These are phyloP conservation scores for Diaporthe vexans DNA, from an alignment of 2,329 filamentous ascomycete genomes.

Conservation along the genomic window DNA sequence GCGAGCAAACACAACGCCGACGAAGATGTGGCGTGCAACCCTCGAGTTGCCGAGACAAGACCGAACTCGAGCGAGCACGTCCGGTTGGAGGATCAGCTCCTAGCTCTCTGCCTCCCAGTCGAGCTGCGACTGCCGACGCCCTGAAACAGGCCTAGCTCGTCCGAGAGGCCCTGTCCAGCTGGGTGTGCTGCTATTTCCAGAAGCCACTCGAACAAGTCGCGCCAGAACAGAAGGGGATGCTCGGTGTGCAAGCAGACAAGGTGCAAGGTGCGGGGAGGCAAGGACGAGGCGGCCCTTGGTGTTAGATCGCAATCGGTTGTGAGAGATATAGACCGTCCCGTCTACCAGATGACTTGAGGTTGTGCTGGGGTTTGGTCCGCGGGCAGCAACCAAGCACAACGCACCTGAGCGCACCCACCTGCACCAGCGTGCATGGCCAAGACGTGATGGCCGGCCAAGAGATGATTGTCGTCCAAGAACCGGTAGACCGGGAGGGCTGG, in stretches of 20 bases:
- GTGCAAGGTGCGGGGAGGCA: neutral
- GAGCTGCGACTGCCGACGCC: conserved; percentile 4
- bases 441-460: conserved; percentile 21
- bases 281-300: neutral
- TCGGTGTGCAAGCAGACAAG: conserved; percentile 4
- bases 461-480: conserved; percentile 8
- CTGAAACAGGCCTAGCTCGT: conserved; percentile 32
- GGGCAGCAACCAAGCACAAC: neutral
- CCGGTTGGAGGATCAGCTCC: conserved; percentile 33
- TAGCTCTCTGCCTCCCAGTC: neutral
- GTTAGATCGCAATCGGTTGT: conserved; percentile 10
- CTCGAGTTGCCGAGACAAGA: conserved; percentile 32
- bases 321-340: conserved; percentile 17
- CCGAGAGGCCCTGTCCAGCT: conserved; percentile 18
- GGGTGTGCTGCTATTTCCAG: conserved; percentile 20
- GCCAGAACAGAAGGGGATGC: conserved; percentile 23
- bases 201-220: neutral
- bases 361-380: neutral
- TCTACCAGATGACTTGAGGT: neutral
- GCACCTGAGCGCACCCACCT: conserved; percentile 27
- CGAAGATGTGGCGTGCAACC: conserved; percentile 23
- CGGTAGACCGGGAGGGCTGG: conserved; percentile 16
- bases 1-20: neutral
- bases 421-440: conserved; percentile 13
- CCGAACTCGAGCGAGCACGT: conserved; percentile 29